Base-by-base conservation (phyloP, 2,329 filamentous ascomycete genomes). In the Stenocarpella maydis region DNA sequence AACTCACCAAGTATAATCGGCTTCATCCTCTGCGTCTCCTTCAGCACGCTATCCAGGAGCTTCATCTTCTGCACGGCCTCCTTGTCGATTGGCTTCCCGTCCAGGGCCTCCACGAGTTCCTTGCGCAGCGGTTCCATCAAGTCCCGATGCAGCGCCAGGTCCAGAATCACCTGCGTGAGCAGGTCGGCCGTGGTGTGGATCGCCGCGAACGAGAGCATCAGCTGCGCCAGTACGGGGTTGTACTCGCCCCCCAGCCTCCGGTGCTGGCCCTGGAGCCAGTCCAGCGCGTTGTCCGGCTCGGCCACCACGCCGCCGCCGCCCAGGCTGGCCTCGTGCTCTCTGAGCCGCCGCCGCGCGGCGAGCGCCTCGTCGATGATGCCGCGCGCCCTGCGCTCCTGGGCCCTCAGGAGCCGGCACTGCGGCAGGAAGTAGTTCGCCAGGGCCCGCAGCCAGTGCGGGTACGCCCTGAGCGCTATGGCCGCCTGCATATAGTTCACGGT, bases 121-220 rank as follows among this genome's bases (percentile, higher is more conserved):
- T 7, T 52, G 17, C 45, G 41, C 19, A 86, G 72, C 1, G 77
- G 76, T 17, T 80, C 74, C 7, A 84, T 73, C 43, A 78, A 78
- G 58, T 84, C 80, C 0, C 80, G 81, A 45, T 82, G 74, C 4
- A 76, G 74, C 2, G 75, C 75, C n/a, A 86, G 72, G 47, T 85
- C 80, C 49, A 78, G 79, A 49, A 86, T 72, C 3, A 79, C 73
- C 34, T 81, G 79, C 1, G 77, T 77, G 1, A 79, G 31, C 3
- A 76, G 69, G 34, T 81, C 78, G 0, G 79, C 78, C 0, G 82
- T 82, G 4, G 80, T 83, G 69, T 84, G 81, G 21, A 84, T 81
- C 2, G 82, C 80, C 0, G 78, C 80, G 63, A 80, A 73, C 3
- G 78, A 77, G 8, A 83, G 68, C 24, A 74, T 74, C 14, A 83